phyloP scores from a whole-genome alignment of 441 rosid species.

The Mallotus japonicus region DNA sequence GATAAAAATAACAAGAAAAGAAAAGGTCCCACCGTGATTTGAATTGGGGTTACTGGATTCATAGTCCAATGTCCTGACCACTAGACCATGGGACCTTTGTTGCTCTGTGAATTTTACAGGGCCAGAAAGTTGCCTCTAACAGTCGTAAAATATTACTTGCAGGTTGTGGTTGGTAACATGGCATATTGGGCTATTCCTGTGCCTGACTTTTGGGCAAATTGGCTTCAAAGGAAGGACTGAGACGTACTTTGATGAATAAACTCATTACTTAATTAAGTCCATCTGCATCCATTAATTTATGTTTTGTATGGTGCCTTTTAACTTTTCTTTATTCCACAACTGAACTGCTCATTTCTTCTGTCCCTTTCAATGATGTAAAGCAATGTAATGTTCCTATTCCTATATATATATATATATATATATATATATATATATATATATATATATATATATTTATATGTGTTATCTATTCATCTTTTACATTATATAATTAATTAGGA shows the following conservation, averaged over 20 bases:
- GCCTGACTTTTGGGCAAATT: constrained; percentile 91
- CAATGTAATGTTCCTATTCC: too few species aligned
- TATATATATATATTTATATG: too few species aligned
- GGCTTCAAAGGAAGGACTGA: constrained; percentile 93
- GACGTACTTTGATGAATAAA: constrained; percentile 46
- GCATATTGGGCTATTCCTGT: constrained; percentile 79
- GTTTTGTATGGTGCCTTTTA: background rate
- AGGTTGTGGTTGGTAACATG: constrained; percentile 80
- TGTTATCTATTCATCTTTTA: background rate
- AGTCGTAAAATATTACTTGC: background rate
- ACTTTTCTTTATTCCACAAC: background rate
- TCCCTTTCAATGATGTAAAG: background rate
- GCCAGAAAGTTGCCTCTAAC: too few species aligned
- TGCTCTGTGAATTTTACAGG: too few species aligned
- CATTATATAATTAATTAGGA: too few species aligned
- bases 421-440: too few species aligned
- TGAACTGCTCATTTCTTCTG: too few species aligned
- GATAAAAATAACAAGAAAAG: background rate
- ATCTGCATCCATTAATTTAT: too few species aligned
- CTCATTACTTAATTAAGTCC: background rate
- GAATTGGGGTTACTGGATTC: constrained; percentile 23
- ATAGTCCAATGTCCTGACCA: constrained; percentile 31
- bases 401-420: too few species aligned
- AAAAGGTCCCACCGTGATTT: constrained; percentile 38
- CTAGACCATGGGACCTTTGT: constrained; percentile 40